These are phyloP conservation scores for Cryptococcus sp. DNA, from an alignment of 1,284 basidiomycete species.

Conservation along the genomic window DNA sequence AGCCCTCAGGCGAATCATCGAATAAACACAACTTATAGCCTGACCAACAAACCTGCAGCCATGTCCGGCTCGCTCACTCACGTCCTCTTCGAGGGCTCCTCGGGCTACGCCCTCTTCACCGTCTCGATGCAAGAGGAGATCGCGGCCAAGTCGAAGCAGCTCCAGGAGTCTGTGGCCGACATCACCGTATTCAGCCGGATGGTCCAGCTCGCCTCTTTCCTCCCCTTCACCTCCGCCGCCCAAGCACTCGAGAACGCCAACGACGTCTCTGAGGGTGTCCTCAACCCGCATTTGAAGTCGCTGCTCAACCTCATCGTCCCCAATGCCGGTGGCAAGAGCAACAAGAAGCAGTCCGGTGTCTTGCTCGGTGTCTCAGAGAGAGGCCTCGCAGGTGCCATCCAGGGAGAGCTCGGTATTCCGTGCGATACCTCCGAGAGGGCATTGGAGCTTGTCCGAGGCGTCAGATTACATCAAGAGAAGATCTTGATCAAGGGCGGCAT, in stretches of 20 bases:
- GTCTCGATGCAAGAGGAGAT: conserved; percentile 87
- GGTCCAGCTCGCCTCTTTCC: conserved; percentile 88
- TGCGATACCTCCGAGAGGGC: conserved; percentile 87
- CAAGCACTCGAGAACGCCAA: conserved; percentile 96
- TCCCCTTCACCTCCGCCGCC: conserved; percentile 92
- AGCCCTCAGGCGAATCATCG: too few species aligned
- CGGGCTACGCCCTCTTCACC: conserved; percentile 93
- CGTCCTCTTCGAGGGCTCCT: conserved; percentile 91
- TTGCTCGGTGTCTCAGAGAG: conserved; percentile 82
- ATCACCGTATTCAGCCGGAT: conserved; percentile 91
- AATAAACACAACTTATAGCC: not conserved
- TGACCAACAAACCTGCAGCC: conserved; percentile 10
- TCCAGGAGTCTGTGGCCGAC: conserved; percentile 85
- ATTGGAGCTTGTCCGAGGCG: conserved; percentile 87
- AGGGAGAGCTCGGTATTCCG: conserved; percentile 71
- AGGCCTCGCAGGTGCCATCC: conserved; percentile 78
- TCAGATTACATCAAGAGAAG: conserved; percentile 89
- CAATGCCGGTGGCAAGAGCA: conserved; percentile 57
- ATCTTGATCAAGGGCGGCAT: conserved; percentile 68
- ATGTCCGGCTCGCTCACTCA: conserved; percentile 65
- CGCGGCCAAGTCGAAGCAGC: conserved; percentile 74
- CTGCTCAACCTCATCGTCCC: conserved; percentile 87
- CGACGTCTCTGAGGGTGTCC: conserved; percentile 93
- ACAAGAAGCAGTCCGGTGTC: conserved; percentile 71
- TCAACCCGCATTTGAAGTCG: conserved; percentile 83